A percentile compares a stretch with the other conserved stretches of the same genome.
Evolutionary conservation across 225 moss, liverwort and hornwort genomes (phyloP).

Genomic region (Bryum argenteum): DNA sequence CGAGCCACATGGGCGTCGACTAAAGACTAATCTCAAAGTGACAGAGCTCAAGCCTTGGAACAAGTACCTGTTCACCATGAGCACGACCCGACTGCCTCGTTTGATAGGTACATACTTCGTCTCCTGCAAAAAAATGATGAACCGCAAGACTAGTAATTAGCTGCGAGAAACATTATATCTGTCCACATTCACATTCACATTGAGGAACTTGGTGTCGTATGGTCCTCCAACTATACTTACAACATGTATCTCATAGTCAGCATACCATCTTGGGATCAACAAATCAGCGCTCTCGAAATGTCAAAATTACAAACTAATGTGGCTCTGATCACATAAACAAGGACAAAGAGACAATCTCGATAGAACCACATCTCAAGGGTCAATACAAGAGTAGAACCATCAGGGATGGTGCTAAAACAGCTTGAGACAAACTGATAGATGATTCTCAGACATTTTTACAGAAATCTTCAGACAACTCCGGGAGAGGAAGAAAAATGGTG

Average conservation of each 20-base stretch:
- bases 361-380: background rate
- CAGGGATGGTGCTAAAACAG: background rate
- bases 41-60: slow-evolving; percentile 14
- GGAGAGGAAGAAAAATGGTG: background rate
- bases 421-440: slow-evolving; percentile 12
- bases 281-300: background rate
- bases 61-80: slow-evolving; percentile 94
- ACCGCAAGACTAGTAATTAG: slow-evolving; percentile 14
- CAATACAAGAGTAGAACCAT: background rate
- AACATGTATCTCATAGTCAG: slow-evolving; percentile 5
- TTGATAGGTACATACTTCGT: slow-evolving; percentile 78
- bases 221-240: background rate
- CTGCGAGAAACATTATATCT: background rate
- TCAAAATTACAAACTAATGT: slow-evolving; percentile 1
- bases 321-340: too few relatives aligned
- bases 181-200: background rate
- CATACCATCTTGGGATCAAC: slow-evolving; percentile 3
- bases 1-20: background rate
- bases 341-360: background rate
- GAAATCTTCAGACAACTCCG: background rate
- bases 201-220: slow-evolving; percentile 2
- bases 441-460: slow-evolving; percentile 11
- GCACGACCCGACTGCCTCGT: slow-evolving; percentile 82
- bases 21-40: background rate
- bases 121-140: slow-evolving; percentile 56